Base-by-base conservation (phyloP, 2,329 filamentous ascomycete species). In the Claviceps quebecensis region DNA sequence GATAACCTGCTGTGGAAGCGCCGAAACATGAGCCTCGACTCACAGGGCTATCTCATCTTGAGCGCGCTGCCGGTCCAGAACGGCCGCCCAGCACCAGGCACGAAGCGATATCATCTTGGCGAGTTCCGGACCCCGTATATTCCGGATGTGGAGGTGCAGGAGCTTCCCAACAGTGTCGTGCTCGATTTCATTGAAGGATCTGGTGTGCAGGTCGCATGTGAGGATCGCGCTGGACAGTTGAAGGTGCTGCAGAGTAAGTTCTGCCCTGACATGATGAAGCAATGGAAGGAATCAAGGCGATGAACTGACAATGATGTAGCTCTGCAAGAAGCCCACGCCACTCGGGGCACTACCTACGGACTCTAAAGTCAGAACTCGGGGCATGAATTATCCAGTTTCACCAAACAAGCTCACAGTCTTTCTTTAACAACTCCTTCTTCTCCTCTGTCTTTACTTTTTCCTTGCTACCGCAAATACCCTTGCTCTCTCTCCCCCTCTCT, bases 1-100 rank as follows among this genome's bases (percentile, higher is more conserved):
- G 91, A 97, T 63, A 95, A 88, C 51, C 75, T 98, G 46, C 76
- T 98, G 13, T 98, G 93, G 93, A 98, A 97, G 72, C 85, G 91
- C 51, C 82, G 93, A 54, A 89, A 84, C 61, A 82, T 96, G 68
- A 84, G 84, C 56, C 80, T 98, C 52, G 90, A 97, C 65, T 80
- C 82, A 8, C 76, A 85, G 54, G 93, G 91, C 17, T 89, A 86
- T 67, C 72, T 98, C 40, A 83, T 95, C 53, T 76, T 98, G 55
- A 86, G 83, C 43, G 68, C 78, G 56, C 59, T 73, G 62, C 69
- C 77, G 67, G 71, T 80, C 65, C 73, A 77, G 73, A 69, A 72
- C 53, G 79, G 68, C 52, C 62, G 67, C 14, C 64, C 65, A 3
- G 71, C 68, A 5, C 62, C 67, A 37, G 70, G 71, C 23, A 68